A percentile compares a stretch with the other conserved stretches of the same genome.
Evolutionary conservation across 2,329 filamentous ascomycete species (phyloP).

Genomic region (Purpureocillium takamizusanense): DNA sequence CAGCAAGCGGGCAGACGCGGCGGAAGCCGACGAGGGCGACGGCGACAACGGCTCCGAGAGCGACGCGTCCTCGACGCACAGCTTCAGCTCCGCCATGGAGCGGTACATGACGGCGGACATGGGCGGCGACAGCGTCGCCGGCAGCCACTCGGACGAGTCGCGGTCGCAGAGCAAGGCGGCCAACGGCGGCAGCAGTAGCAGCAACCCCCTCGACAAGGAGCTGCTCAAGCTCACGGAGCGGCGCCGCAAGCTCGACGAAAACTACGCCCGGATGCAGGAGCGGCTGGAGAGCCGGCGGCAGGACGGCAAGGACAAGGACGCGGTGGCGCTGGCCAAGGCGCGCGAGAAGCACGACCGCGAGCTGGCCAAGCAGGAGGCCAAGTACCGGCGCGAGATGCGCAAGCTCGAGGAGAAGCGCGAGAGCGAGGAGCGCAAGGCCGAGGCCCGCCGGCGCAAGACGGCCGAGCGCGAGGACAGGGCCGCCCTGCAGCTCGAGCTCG

Average conservation of each 20-base stretch:
- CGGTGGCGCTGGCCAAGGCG: conserved; percentile 42
- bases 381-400: conserved; percentile 53
- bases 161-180: conserved; percentile 12
- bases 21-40: conserved; percentile 19
- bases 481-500: conserved; percentile 42
- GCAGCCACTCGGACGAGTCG: conserved; percentile 30
- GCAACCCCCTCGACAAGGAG: conserved; percentile 45
- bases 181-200: conserved; percentile 3
- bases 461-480: conserved; percentile 44
- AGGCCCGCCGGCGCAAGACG: conserved; percentile 39
- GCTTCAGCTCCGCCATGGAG: conserved; percentile 40
- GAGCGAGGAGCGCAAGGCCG: conserved; percentile 52
- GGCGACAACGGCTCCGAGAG: conserved; percentile 21
- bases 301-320: conserved; percentile 41
- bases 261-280: conserved; percentile 46
- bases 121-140: conserved; percentile 13
- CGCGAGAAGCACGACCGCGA: conserved; percentile 56
- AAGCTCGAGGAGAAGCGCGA: conserved; percentile 56
- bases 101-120: conserved; percentile 19
- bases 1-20: conserved; percentile 14
- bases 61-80: conserved; percentile 36
- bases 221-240: conserved; percentile 54
- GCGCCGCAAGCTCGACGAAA: conserved; percentile 53
- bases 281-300: conserved; percentile 33
- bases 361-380: conserved; percentile 56